These are phyloP conservation scores for Mycena alexandri DNA, from an alignment of 768 basidiomycete genomes.

Conservation along the genomic window DNA sequence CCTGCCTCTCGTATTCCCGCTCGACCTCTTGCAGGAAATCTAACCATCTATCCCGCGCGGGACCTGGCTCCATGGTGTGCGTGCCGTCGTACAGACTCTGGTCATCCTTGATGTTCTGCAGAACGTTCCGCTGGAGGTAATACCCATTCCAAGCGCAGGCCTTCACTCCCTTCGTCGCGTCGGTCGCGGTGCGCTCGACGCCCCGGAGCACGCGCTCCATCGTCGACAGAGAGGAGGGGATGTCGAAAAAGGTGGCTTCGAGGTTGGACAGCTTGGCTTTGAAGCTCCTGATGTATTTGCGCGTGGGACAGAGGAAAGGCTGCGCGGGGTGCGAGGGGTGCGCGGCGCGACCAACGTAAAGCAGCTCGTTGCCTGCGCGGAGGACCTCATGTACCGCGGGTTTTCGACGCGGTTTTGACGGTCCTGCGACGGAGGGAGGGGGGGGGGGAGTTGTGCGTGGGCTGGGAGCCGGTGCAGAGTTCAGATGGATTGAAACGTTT, in stretches of 20 bases:
- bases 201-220: constrained; percentile 12
- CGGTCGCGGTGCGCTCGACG: background rate
- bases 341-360: too few species aligned
- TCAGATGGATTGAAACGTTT: too few species aligned
- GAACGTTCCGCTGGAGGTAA: constrained; percentile 16
- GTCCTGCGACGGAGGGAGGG: too few species aligned
- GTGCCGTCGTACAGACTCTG: constrained; percentile 20
- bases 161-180: background rate
- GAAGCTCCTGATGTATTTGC: background rate
- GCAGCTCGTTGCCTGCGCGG: too few species aligned
- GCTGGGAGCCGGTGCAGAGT: too few species aligned
- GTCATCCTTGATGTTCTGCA: constrained; percentile 7
- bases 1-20: background rate
- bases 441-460: too few species aligned
- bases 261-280: background rate
- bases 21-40: constrained; percentile 4
- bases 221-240: background rate
- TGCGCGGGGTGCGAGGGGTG: background rate
- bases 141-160: constrained; percentile 11
- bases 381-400: too few species aligned
- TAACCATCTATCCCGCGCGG: constrained; percentile 4
- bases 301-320: constrained; percentile 2
- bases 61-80: constrained; percentile 8
- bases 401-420: too few species aligned
- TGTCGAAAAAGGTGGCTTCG: background rate